Evolutionary conservation across 805 yeast species (phyloP).

Genomic region (Ogataea paraovalis): DNA sequence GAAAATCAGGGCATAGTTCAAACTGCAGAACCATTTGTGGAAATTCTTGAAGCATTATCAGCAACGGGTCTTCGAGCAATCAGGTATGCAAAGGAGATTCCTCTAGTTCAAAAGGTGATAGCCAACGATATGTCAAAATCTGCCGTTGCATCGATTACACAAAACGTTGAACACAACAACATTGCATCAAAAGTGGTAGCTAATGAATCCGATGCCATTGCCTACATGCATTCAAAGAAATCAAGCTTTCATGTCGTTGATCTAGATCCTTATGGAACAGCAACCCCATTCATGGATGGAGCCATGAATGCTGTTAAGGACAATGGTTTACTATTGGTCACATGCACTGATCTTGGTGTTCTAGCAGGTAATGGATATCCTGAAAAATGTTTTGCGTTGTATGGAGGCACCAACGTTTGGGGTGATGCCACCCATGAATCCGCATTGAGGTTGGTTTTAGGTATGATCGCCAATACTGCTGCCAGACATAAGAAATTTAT

Average conservation of each 20-base stretch:
- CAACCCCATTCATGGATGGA: conserved; percentile 90
- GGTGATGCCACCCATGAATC: conserved; percentile 90
- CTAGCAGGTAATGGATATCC: conserved; percentile 96
- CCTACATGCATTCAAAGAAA: conserved; percentile 57
- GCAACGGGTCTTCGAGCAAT: conserved; percentile 96
- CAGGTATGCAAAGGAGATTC: conserved; percentile 89
- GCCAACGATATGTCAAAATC: conserved; percentile 88
- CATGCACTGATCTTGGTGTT: conserved; percentile 95
- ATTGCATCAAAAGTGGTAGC: conserved; percentile 55
- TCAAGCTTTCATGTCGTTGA: conserved; percentile 79
- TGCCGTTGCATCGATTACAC: conserved; percentile 77
- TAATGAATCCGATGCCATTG: conserved; percentile 88
- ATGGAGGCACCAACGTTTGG: conserved; percentile 89
- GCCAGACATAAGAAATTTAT: conserved; percentile 84
- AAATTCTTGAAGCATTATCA: conserved; percentile 82
- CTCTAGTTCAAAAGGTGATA: conserved; percentile 62
- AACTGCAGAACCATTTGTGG: conserved; percentile 43
- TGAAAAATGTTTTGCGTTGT: conserved; percentile 90
- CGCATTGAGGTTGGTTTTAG: conserved; percentile 80
- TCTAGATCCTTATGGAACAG: conserved; percentile 96
- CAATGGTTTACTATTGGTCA: conserved; percentile 81
- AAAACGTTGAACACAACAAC: conserved; percentile 66
- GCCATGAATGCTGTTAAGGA: conserved; percentile 82
- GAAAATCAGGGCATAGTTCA: not conserved
- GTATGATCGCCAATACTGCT: conserved; percentile 74